Base-by-base conservation (phyloP, 192 early-diverging fungal species). In the Tieghemiomyces parasiticus region DNA sequence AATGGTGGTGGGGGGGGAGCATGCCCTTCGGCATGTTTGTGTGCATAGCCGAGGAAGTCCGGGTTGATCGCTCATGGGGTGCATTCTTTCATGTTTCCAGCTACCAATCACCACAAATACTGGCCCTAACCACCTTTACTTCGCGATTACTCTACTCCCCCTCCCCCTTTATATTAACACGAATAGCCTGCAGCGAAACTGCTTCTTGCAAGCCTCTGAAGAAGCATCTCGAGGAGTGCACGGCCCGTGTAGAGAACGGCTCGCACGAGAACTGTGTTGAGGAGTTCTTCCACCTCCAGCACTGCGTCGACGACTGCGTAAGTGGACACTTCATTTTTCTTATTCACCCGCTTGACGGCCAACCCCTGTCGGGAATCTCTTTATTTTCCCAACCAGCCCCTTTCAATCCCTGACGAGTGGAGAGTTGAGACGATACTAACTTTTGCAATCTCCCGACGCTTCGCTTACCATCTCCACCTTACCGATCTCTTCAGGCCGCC, bases 301-400 rank as follows among this genome's bases (percentile, higher is more conserved):
- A 89, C 75, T 86, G 84, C 66, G 85, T 83, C 48, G 82, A 86
- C 69, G 63, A 80, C 52, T 89, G 87, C 70, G 85, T 87, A 85
- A 81, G 83, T 87, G 61, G n/a, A n/a, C n/a, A n/a, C n/a, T n/a
- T 44, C n/a, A 46, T n/a, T 46, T 16, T 46, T 16, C 14, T 16
- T 26, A 1, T 44, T n/a, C 19, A 30, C 24, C n/a, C 14, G 28
- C 55, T 60, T 35, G 46, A 49, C 33, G n/a, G 14, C 45, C 28
- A 33, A 38, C n/a, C 28, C 32, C 0, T 26, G 22, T 26, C 4
- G 10, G 2, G 3, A 35, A 54, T 55, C 14, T 45, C n/a, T n/a
- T n/a, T n/a, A n/a, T n/a, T n/a, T n/a, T n/a, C n/a, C n/a, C n/a
- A n/a, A n/a, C n/a, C n/a, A n/a, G n/a, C n/a, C n/a, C n/a, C n/a